Conservation (phyloP, 2,329 filamentous ascomycete species). For the Phaeoacremonium minimum region DNA sequence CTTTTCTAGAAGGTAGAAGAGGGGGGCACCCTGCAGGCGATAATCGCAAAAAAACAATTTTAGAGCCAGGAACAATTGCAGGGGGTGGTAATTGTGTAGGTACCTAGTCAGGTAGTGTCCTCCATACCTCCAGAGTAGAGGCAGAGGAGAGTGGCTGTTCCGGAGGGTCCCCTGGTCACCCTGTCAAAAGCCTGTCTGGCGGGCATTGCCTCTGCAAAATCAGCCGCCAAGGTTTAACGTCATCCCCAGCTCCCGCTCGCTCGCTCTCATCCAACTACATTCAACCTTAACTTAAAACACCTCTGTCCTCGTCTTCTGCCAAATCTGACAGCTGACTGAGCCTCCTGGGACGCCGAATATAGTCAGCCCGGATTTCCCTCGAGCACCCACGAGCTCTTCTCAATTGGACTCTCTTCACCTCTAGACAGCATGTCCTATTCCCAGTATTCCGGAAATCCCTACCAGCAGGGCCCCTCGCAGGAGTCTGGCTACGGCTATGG, state of each 20-base stretch:
- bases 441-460: conserved; percentile 14
- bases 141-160: too few species aligned
- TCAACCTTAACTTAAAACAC: neutral
- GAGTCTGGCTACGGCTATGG: conserved; percentile 4
- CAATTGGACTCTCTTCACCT: conserved; percentile 11
- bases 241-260: neutral
- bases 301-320: neutral
- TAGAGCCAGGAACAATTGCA: too few species aligned
- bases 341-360: conserved; percentile 1
- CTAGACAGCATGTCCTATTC: conserved; percentile 20
- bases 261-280: neutral
- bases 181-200: too few species aligned
- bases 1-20: too few species aligned
- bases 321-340: too few species aligned
- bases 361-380: conserved; percentile 2
- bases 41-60: too few species aligned
- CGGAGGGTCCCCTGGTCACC: too few species aligned
- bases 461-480: conserved; percentile 17
- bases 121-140: neutral
- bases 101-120: too few species aligned
- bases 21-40: too few species aligned
- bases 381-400: neutral
- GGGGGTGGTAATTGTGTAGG: too few species aligned
- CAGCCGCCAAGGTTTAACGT: neutral
- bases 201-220: too few species aligned